Percentiles rank a stretch among this genome's conserved stretches.
phyloP scores from a whole-genome alignment of 176 grass and related monocot species.

The Zoysia pacifica region DNA sequence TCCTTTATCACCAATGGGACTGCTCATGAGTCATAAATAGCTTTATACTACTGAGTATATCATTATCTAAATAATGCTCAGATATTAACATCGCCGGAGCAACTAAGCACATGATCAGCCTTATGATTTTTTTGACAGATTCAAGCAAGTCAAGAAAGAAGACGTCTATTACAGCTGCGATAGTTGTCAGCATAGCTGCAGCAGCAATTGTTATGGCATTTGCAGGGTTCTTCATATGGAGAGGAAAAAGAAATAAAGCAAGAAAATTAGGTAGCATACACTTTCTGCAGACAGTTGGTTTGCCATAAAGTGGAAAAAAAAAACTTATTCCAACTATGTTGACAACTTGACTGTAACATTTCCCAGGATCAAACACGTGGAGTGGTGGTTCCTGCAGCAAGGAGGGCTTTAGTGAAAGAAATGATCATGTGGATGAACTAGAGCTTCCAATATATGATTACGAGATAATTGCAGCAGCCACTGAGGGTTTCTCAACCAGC shows the following conservation, averaged over 20 bases:
- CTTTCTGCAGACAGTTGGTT: background rate
- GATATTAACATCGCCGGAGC: background rate
- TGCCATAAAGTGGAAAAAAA: background rate
- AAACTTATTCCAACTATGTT: background rate
- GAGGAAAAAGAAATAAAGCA: constrained; percentile 41
- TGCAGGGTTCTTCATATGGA: constrained; percentile 42
- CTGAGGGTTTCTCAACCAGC: constrained; percentile 44
- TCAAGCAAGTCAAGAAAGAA: constrained; percentile 47
- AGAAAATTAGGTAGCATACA: constrained; percentile 44
- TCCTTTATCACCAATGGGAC: constrained; percentile 10
- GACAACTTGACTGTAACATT: background rate
- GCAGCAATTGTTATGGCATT: constrained; percentile 36
- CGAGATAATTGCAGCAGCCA: constrained; percentile 47
- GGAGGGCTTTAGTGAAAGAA: constrained; percentile 40
- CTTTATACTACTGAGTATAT: background rate
- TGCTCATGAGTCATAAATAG: background rate
- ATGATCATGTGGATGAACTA: constrained; percentile 41
- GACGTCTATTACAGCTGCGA: constrained; percentile 14
- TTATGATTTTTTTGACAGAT: constrained; percentile 27
- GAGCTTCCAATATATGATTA: constrained; percentile 60
- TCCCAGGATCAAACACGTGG: constrained; percentile 36
- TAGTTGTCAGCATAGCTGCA: constrained; percentile 38
- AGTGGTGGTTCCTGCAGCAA: constrained; percentile 27
- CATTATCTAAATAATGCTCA: background rate
- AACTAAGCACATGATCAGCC: constrained; percentile 1